phyloP scores from a whole-genome alignment of 306 rosid genomes.

The Urtica urens region DNA sequence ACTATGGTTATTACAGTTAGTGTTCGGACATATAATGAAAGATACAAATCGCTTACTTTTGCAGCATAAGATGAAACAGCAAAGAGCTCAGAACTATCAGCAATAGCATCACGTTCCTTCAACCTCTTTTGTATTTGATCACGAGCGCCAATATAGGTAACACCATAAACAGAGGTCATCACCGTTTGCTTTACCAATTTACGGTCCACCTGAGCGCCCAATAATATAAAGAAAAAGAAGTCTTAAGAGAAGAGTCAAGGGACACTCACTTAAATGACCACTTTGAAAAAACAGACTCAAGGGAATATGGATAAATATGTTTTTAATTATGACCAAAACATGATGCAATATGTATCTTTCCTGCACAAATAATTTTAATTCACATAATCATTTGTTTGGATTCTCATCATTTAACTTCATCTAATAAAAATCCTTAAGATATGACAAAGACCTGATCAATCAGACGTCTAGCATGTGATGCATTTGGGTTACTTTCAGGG shows the following conservation, averaged over 20 bases:
- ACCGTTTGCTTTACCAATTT: slow-evolving; percentile 97
- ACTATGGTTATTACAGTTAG: no score
- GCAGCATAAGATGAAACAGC: slow-evolving; percentile 87
- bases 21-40: no score
- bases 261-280: no score
- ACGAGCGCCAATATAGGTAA: slow-evolving; percentile 84
- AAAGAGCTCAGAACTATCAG: slow-evolving; percentile 50
- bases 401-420: no score
- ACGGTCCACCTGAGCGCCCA: slow-evolving; percentile 70
- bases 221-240: no score
- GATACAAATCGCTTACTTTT: no score
- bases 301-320: no score
- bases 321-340: no score
- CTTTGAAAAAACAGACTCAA: no score
- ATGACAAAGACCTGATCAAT: slow-evolving; percentile 57
- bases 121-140: slow-evolving; percentile 81
- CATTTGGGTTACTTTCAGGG: slow-evolving; percentile 54
- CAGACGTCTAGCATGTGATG: slow-evolving; percentile 56
- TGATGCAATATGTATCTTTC: no score
- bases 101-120: slow-evolving; percentile 59
- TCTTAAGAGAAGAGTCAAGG: no score
- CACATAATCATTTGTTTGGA: not conserved
- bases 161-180: slow-evolving; percentile 98
- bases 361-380: no score
- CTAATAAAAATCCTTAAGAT: slow-evolving; percentile 8